These are phyloP conservation scores for Croton setiger DNA, from an alignment of 441 rosid species.

Conservation along the genomic window DNA sequence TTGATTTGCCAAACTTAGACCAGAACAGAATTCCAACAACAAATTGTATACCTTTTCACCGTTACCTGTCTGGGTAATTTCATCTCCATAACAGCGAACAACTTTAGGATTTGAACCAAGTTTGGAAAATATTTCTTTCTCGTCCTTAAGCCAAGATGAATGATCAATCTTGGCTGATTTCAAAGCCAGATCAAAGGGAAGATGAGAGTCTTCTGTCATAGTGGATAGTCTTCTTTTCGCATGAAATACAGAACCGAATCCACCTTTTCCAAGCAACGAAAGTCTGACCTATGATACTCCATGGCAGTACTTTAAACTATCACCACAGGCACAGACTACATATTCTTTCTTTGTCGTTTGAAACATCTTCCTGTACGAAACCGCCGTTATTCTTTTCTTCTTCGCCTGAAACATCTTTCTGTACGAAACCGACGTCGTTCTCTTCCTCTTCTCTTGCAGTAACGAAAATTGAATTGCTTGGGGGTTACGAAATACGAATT, in stretches of 20 bases:
- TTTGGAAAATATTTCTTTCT: background rate
- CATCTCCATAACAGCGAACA: conserved; percentile 3
- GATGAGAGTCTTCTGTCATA: background rate
- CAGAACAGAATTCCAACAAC: conserved; percentile 1
- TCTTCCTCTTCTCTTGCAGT: no score
- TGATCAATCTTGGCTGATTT: background rate
- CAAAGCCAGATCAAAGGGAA: background rate
- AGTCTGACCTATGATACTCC: background rate
- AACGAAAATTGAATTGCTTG: no score
- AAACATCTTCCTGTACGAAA: no score
- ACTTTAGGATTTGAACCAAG: background rate
- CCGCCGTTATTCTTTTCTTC: no score
- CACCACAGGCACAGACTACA: background rate
- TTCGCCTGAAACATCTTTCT: no score
- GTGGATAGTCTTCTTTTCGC: background rate
- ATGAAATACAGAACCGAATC: background rate
- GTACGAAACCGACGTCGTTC: no score
- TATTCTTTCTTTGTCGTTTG: no score
- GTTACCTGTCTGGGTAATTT: background rate
- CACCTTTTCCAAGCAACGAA: background rate
- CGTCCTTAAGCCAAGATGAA: background rate
- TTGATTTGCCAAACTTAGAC: background rate
- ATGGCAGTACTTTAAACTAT: background rate
- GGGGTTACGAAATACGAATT: no score
- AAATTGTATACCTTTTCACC: background rate